These are phyloP conservation scores for Besnoitia besnoiti DNA, from an alignment of 169 alveolate genomes.

Conservation along the genomic window DNA sequence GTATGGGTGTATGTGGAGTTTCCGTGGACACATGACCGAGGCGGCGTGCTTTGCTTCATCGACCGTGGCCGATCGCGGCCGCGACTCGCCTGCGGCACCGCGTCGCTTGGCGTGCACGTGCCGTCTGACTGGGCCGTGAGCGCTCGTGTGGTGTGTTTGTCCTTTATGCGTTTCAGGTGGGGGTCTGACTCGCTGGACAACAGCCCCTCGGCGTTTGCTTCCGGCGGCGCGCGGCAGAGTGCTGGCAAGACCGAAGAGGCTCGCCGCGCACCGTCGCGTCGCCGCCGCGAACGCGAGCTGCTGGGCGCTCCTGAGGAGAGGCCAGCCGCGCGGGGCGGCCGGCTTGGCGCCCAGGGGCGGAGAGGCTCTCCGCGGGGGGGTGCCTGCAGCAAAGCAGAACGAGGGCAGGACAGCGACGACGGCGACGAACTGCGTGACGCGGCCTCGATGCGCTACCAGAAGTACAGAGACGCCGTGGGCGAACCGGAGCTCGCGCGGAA, in stretches of 20 bases:
- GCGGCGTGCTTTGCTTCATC: too few species aligned
- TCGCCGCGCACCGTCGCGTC: neutral
- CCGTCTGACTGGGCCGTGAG: neutral
- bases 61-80: too few species aligned
- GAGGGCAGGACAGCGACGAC: neutral
- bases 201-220: neutral
- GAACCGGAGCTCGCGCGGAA: conserved; percentile 20
- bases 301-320: too few species aligned
- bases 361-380: too few species aligned
- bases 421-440: neutral
- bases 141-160: neutral
- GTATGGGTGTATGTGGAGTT: too few species aligned
- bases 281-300: too few species aligned
- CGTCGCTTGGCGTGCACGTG: neutral
- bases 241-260: neutral
- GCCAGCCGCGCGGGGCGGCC: too few species aligned
- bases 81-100: too few species aligned
- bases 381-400: too few species aligned
- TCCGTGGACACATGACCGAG: too few species aligned
- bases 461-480: conserved; percentile 3
- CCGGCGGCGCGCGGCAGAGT: neutral
- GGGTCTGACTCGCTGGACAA: neutral
- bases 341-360: too few species aligned
- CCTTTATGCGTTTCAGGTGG: neutral
- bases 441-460: neutral